A percentile compares a stretch with the other conserved stretches of the same genome.
Conservation (phyloP, 371 early-diverging fungal genomes). For the Mucor piriformis region DNA sequence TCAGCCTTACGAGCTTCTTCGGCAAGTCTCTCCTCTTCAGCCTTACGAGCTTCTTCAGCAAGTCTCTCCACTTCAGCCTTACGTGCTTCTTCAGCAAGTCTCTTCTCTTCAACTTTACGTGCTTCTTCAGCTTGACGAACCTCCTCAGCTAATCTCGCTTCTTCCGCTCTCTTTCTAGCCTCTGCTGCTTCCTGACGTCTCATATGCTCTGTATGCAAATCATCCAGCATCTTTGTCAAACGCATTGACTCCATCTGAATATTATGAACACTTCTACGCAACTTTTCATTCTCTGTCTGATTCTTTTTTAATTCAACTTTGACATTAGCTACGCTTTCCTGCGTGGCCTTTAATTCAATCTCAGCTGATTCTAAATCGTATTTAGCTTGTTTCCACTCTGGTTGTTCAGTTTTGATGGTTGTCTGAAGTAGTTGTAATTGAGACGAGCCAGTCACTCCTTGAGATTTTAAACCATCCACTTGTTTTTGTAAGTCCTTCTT, state of each 20-base stretch:
- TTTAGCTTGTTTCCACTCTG: constrained; percentile 27
- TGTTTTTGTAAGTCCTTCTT: constrained; percentile 29
- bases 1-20: constrained; percentile 7
- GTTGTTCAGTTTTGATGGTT: constrained; percentile 24
- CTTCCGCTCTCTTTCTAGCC: constrained; percentile 7
- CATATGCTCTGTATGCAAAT: constrained; percentile 16
- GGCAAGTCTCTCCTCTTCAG: not conserved
- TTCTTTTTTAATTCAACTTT: constrained; percentile 34
- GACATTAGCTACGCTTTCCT: constrained; percentile 21
- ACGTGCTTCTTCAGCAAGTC: constrained; percentile 3
- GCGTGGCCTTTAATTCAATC: constrained; percentile 17
- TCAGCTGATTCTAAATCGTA: constrained; percentile 26
- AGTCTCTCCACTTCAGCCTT: constrained; percentile 1
- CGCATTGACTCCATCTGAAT: constrained; percentile 45
- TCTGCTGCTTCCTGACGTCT: constrained; percentile 32
- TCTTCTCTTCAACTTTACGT: not conserved
- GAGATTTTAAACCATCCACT: constrained; percentile 8
- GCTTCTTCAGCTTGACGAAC: constrained; percentile 10
- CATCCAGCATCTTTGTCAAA: constrained; percentile 28
- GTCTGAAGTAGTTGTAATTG: constrained; percentile 28
- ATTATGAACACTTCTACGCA: constrained; percentile 38
- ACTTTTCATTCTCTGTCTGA: constrained; percentile 38
- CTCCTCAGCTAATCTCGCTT: constrained; percentile 7
- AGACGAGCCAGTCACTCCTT: constrained; percentile 5
- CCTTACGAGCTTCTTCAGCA: constrained; percentile 7